These are phyloP conservation scores for Cajanus cajan DNA, from an alignment of 306 rosid genomes.

Conservation along the genomic window DNA sequence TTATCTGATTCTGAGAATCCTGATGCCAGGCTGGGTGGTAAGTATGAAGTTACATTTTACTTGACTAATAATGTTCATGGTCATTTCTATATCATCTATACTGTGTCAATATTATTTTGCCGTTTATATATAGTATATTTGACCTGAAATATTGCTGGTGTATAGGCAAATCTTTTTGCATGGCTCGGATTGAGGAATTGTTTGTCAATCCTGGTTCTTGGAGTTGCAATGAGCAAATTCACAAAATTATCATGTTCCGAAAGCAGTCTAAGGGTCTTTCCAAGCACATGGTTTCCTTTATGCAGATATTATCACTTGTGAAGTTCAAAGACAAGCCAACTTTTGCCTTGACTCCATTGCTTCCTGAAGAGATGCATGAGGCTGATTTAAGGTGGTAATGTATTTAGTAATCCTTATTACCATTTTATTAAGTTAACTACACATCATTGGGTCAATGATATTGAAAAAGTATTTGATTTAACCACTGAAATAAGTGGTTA, in stretches of 20 bases:
- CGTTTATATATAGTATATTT: neutral
- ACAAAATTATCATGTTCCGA: constrained; percentile 70
- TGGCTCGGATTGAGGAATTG: constrained; percentile 79
- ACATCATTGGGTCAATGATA: neutral
- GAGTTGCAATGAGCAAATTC: constrained; percentile 67
- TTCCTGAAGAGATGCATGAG: no score
- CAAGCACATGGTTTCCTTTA: no score
- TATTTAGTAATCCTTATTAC: constrained; percentile 14
- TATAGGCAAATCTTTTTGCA: constrained; percentile 80
- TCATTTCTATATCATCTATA: neutral
- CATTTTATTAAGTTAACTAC: constrained; percentile 14
- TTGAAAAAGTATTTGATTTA: neutral
- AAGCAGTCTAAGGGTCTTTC: constrained; percentile 82
- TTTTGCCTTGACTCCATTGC: no score
- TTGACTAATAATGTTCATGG: constrained; percentile 6
- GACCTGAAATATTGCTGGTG: constrained; percentile 17
- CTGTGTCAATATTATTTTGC: neutral
- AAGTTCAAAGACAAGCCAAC: no score
- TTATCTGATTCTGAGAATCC: constrained; percentile 83
- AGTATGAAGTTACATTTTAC: constrained; percentile 30
- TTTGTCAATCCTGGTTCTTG: constrained; percentile 58
- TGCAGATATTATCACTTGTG: no score
- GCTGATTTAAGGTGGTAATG: constrained; percentile 63
- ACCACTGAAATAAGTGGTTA: constrained; percentile 3
- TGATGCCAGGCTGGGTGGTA: constrained; percentile 71